These are phyloP conservation scores for Stagonosporopsis chrysanthemi DNA, from an alignment of 2,329 filamentous ascomycete species.

Conservation along the genomic window DNA sequence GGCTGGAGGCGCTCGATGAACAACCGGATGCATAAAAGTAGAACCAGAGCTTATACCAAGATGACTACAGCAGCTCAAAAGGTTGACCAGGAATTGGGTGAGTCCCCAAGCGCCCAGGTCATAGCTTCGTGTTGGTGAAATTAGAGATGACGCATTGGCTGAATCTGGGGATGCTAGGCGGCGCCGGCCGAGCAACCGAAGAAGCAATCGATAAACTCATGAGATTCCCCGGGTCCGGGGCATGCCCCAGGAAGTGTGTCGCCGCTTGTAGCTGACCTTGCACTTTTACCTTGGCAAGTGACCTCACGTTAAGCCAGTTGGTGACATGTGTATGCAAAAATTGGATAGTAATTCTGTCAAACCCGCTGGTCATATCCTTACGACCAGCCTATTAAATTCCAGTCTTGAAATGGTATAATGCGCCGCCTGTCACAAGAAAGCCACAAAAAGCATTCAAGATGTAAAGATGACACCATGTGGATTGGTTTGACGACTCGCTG, in stretches of 20 bases:
- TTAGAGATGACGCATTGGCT: slow-evolving; percentile 14
- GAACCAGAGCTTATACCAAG: not conserved
- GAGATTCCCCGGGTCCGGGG: slow-evolving; percentile 9
- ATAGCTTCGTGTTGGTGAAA: slow-evolving; percentile 11
- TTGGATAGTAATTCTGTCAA: slow-evolving; percentile 1
- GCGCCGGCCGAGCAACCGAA: not conserved
- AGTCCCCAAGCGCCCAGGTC: slow-evolving; percentile 1
- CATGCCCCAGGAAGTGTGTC: slow-evolving; percentile 9
- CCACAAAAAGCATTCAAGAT: slow-evolving; percentile 6
- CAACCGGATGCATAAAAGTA: not conserved
- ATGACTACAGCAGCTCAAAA: not conserved
- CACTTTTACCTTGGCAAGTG: not conserved
- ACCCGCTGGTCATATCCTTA: slow-evolving; percentile 5
- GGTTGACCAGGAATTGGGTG: not conserved
- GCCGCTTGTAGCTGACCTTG: slow-evolving; percentile 7
- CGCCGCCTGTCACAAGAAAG: slow-evolving; percentile 6
- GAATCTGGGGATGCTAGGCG: not conserved
- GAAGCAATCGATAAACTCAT: slow-evolving; percentile 6
- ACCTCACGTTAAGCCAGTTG: not conserved
- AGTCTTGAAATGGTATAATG: slow-evolving; percentile 8
- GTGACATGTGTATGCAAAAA: not conserved
- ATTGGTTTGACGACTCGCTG: slow-evolving; percentile 41
- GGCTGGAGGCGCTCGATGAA: not conserved
- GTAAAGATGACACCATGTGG: slow-evolving; percentile 43
- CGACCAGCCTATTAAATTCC: slow-evolving; percentile 16